These are phyloP conservation scores for Vitis hybrid DNA, from an alignment of 177 flowering plant species.

Conservation along the genomic window DNA sequence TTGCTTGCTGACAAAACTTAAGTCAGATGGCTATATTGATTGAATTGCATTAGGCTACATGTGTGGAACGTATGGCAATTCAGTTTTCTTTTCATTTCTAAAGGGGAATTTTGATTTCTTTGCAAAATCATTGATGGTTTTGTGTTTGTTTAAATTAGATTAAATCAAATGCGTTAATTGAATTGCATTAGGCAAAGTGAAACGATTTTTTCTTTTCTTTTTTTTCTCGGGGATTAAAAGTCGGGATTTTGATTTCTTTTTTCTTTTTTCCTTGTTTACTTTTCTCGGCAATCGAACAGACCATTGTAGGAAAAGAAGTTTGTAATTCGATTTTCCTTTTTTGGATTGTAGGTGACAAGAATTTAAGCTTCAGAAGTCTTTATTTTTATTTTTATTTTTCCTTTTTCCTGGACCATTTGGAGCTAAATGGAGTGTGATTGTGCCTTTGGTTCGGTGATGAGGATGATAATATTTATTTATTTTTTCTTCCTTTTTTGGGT, in stretches of 20 bases:
- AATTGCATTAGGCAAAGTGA: too few species aligned
- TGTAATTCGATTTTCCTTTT: too few species aligned
- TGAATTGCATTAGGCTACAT: too few species aligned
- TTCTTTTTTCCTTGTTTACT: too few species aligned
- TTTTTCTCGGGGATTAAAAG: too few species aligned
- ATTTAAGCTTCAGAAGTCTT: too few species aligned
- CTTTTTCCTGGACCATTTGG: neutral
- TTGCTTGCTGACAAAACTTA: neutral
- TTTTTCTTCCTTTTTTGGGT: neutral
- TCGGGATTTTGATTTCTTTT: too few species aligned
- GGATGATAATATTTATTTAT: neutral
- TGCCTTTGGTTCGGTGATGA: neutral
- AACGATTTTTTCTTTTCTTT: too few species aligned
- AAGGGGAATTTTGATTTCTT: neutral
- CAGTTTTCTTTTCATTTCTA: neutral
- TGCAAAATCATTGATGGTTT: neutral
- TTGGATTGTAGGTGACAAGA: too few species aligned
- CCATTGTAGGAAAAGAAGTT: neutral
- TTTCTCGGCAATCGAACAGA: too few species aligned
- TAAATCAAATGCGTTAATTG: too few species aligned
- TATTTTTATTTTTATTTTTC: neutral
- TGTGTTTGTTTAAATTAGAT: neutral
- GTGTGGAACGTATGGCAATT: neutral
- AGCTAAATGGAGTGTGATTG: neutral
- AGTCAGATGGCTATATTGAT: neutral